Evolutionary conservation across 768 basidiomycete genomes (phyloP).

Genomic region (Thelephora aurantiotincta): DNA sequence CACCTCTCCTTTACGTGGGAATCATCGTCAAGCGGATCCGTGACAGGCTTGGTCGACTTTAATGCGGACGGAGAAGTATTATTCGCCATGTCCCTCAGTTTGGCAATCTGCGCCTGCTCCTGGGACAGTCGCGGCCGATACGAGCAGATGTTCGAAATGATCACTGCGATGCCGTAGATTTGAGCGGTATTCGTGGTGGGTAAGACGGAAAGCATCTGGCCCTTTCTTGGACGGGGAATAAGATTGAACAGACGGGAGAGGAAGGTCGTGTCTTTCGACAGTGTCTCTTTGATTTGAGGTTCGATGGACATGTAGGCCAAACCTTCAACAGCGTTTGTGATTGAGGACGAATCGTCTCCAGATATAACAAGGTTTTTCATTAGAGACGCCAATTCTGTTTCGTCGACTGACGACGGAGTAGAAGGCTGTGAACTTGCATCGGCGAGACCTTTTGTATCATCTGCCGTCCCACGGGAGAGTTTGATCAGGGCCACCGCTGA

Average conservation of each 20-base stretch:
- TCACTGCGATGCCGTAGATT: conserved; percentile 64
- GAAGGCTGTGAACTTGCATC: conserved; percentile 3
- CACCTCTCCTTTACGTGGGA: conserved; percentile 49
- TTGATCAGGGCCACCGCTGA: conserved; percentile 72
- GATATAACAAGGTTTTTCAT: conserved; percentile 44
- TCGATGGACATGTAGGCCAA: conserved; percentile 70
- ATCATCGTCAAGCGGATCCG: conserved; percentile 41
- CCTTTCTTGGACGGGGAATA: conserved; percentile 33
- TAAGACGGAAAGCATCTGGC: conserved; percentile 21
- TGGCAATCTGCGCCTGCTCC: conserved; percentile 74
- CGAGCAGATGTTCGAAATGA: conserved; percentile 60
- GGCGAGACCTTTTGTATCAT: conserved; percentile 3
- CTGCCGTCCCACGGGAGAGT: conserved; percentile 39
- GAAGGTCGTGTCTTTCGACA: conserved; percentile 41
- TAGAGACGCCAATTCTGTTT: conserved; percentile 32
- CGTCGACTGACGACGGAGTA: conserved; percentile 13
- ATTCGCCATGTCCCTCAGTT: conserved; percentile 62
- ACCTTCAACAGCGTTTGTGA: conserved; percentile 65
- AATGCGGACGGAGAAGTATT: conserved; percentile 16
- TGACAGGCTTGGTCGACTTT: conserved; percentile 4
- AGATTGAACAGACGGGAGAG: conserved; percentile 43
- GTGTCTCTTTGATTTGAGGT: conserved; percentile 43
- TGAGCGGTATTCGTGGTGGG: conserved; percentile 18
- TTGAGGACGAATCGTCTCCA: conserved; percentile 23
- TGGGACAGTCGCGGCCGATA: conserved; percentile 60